These are phyloP conservation scores for Hyaloscypha hepaticicola DNA, from an alignment of 495 filamentous ascomycete species.

Conservation along the genomic window DNA sequence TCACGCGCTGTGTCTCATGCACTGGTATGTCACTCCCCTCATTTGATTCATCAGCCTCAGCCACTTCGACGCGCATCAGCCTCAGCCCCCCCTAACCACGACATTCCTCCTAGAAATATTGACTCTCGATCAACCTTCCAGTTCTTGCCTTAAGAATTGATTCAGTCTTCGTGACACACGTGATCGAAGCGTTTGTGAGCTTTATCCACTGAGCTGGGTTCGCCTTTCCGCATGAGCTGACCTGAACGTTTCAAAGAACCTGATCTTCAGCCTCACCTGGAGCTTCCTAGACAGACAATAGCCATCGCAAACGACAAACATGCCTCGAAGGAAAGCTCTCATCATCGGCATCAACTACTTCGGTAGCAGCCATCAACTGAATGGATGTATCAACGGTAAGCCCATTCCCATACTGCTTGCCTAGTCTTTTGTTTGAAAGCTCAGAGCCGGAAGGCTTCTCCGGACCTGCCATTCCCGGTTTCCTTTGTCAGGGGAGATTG, in stretches of 20 bases:
- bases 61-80: not conserved
- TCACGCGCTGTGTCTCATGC: slow-evolving; percentile 2
- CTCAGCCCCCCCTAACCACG: not conserved
- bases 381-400: slow-evolving; percentile 59
- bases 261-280: not conserved
- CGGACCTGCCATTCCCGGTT: too few relatives aligned
- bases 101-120: not conserved
- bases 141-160: slow-evolving; percentile 4
- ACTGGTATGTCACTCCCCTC: slow-evolving; percentile 16
- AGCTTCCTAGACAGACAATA: not conserved
- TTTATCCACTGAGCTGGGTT: not conserved
- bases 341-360: slow-evolving; percentile 63
- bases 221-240: not conserved
- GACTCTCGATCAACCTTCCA: not conserved
- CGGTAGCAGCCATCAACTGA: slow-evolving; percentile 49
- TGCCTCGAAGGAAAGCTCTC: slow-evolving; percentile 53
- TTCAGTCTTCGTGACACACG: not conserved
- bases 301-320: slow-evolving; percentile 10
- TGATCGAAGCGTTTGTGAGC: not conserved
- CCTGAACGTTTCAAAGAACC: not conserved
- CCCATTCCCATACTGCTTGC: too few relatives aligned
- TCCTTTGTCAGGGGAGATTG: too few relatives aligned
- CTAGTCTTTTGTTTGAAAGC: too few relatives aligned
- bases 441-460: too few relatives aligned
- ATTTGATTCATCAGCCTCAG: not conserved